Evolutionary conservation across 805 yeast genomes (phyloP), one percentile per base, ranked within the genome.

Genomic region (Kluyveromyces dobzhanskii): DNA sequence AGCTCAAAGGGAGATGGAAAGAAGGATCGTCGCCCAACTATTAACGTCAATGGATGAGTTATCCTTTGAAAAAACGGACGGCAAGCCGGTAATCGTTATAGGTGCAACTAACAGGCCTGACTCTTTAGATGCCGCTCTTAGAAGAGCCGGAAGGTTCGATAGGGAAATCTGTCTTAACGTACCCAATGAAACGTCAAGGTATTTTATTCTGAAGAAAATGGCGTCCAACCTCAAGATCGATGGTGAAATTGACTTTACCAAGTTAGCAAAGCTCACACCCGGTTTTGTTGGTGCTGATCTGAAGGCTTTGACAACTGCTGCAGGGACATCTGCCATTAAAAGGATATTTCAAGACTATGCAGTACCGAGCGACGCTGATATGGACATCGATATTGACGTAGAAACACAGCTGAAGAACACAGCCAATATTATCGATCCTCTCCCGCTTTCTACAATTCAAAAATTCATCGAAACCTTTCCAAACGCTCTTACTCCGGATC

Each of bases 91-190:
- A 1, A 81, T 92, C 45, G 81, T 92, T 0, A 78, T 92, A 18
- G 98, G 97, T 25, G 98, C 98, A 1, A 92, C 98, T 0, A 92
- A 92, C 56, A 72, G 98, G 47, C 98, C 98, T 0, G 97, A 92
- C 57, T 79, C 97, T 0, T 67, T 92, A 28, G 98, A 92, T 59
- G 78, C 96, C 2, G 97, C 97, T 0, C 69, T 92, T 46, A 75
- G 98, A 62, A 76, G 98, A 54, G 97, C 97, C 0, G 98, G 98
- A 3, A 73, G 98, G 52, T 92, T 92, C 53, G 98, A 92, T 53
- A 71, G 95, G 45, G 98, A 92, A 63, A 90, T 92, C 23, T 82
- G 94, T 55, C 72, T 92, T 47, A 84, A 85, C 51, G 97, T 92
- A n/a, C 98, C 98, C 3, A 82, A 83, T 57, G 96, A 90, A 59